A percentile compares a stretch with the other conserved stretches of the same genome.
phyloP scores from a whole-genome alignment of 176 grass and related monocot genomes.

The Metroxylon sagu region DNA sequence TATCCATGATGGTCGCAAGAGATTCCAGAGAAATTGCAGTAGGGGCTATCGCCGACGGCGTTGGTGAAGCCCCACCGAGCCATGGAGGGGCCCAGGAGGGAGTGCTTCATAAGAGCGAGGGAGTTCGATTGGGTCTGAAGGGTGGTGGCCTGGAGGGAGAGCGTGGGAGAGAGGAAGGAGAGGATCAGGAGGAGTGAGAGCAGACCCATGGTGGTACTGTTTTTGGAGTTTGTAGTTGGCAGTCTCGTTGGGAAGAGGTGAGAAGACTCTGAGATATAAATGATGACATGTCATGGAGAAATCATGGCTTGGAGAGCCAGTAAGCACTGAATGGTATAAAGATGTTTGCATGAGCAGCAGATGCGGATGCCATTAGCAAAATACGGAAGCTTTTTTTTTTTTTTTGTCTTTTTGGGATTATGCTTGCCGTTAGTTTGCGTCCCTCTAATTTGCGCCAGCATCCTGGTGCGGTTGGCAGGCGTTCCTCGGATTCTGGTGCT shows the following conservation, averaged over 20 bases:
- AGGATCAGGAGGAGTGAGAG: background rate
- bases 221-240: slow-evolving; percentile 12
- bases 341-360: slow-evolving; percentile 21
- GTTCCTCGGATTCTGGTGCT: too few relatives aligned
- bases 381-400: background rate
- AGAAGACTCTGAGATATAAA: background rate
- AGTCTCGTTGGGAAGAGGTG: background rate
- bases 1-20: slow-evolving; percentile 21
- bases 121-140: slow-evolving; percentile 31
- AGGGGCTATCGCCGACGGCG: background rate
- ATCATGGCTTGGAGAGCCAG: slow-evolving; percentile 4
- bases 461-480: too few relatives aligned
- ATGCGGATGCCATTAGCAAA: slow-evolving; percentile 36
- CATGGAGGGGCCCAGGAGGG: slow-evolving; percentile 53
- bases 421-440: slow-evolving; percentile 18
- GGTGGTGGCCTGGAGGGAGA: slow-evolving; percentile 1
- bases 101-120: slow-evolving; percentile 55
- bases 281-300: slow-evolving; percentile 26
- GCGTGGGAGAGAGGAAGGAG: slow-evolving; percentile 9
- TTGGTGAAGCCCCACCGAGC: slow-evolving; percentile 53
- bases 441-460: background rate
- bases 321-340: slow-evolving; percentile 33
- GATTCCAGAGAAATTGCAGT: slow-evolving; percentile 53
- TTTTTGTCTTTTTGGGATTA: slow-evolving; percentile 22
- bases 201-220: background rate